phyloP scores from a whole-genome alignment of 306 rosid genomes.

The Quercus mongolica region DNA sequence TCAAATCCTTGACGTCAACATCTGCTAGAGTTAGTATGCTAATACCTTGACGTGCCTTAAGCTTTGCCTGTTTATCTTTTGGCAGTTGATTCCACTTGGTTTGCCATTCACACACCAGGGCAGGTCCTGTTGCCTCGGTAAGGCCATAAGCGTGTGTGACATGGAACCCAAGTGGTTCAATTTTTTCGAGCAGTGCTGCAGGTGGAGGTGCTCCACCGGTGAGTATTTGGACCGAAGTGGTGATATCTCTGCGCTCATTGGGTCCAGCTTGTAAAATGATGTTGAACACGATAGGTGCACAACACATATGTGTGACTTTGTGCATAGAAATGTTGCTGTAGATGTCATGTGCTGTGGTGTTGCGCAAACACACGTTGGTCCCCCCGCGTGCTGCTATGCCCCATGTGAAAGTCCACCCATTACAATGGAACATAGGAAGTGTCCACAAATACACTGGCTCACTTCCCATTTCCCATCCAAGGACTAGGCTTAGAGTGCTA shows the following conservation, averaged over 20 bases:
- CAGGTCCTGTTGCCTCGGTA: conserved; percentile 92
- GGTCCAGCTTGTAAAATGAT: conserved; percentile 52
- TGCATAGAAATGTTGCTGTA: conserved; percentile 46
- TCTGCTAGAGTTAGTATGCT: conserved; percentile 59
- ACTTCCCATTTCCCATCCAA: conserved; percentile 82
- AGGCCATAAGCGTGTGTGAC: conserved; percentile 92
- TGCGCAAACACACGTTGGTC: conserved; percentile 70
- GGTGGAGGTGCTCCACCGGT: conserved; percentile 97
- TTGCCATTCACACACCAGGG: conserved; percentile 91
- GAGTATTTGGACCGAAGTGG: conserved; percentile 47
- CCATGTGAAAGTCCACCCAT: conserved; percentile 98
- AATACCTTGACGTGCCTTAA: conserved; percentile 83
- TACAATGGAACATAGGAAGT: conserved; percentile 92
- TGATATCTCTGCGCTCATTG: conserved; percentile 18
- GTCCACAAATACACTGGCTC: conserved; percentile 85
- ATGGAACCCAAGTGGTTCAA: conserved; percentile 68
- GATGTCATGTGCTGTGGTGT: conserved; percentile 49
- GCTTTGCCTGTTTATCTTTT: conserved; percentile 32
- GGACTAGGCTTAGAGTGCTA: conserved; percentile 60
- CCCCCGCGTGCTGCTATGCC: conserved; percentile 94
- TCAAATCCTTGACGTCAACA: conserved; percentile 68
- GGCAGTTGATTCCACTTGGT: conserved; percentile 53
- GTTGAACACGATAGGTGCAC: conserved; percentile 80
- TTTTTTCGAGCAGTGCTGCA: conserved; percentile 43
- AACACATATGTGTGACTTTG: conserved; percentile 88